phyloP scores from a whole-genome alignment of 1,284 basidiomycete genomes.

The Boletellus deceptivus region DNA sequence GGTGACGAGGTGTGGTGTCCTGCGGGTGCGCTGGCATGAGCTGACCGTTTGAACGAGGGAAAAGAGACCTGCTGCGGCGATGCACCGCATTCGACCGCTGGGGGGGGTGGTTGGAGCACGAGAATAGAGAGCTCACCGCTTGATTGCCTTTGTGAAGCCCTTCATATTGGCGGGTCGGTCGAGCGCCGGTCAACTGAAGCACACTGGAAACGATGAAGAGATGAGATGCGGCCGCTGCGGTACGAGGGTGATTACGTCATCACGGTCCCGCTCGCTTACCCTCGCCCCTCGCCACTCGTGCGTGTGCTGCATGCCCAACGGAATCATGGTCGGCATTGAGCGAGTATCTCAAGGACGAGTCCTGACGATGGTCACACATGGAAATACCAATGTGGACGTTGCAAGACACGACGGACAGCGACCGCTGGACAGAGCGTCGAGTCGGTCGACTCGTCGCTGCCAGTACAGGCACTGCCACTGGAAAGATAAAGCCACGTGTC shows the following conservation, averaged over 20 bases:
- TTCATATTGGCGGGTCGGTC: conserved; percentile 53
- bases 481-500: neutral
- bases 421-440: no score
- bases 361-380: no score
- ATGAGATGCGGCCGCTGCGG: neutral
- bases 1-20: conserved; percentile 87
- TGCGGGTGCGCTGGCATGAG: conserved; percentile 30
- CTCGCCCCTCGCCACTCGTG: no score
- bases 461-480: no score
- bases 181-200: neutral
- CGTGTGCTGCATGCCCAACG: no score
- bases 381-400: no score
- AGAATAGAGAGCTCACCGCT: conserved; percentile 51
- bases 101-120: neutral
- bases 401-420: no score
- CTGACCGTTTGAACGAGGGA: conserved; percentile 1
- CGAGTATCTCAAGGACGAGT: no score
- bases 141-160: conserved; percentile 75
- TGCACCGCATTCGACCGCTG: conserved; percentile 3
- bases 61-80: conserved; percentile 6
- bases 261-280: neutral
- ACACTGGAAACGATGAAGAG: conserved; percentile 1
- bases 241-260: conserved; percentile 22
- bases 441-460: no score
- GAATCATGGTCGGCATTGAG: no score